phyloP scores from a whole-genome alignment of 108 stramenopile genomes.

The Fistulifera pelliculosa region DNA sequence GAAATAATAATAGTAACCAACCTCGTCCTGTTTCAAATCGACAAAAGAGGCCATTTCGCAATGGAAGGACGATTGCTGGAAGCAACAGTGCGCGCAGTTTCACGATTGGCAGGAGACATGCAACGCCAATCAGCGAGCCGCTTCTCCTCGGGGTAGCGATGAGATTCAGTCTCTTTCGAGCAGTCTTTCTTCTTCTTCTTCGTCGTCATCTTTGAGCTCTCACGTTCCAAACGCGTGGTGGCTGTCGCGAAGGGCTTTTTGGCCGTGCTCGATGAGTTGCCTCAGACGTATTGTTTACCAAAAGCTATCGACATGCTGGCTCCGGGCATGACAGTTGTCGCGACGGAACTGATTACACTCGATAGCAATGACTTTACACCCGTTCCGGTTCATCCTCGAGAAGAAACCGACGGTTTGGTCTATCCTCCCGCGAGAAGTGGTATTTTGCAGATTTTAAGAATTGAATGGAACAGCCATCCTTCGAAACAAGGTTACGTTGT shows the following conservation, averaged over 20 bases:
- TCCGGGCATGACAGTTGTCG: slow-evolving; percentile 48
- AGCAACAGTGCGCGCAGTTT: background rate
- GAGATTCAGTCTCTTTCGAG: too few species aligned
- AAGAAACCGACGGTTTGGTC: background rate
- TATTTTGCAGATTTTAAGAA: slow-evolving; percentile 3
- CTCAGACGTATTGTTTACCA: too few species aligned
- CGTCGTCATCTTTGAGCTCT: too few species aligned
- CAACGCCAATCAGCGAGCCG: too few species aligned
- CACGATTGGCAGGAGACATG: background rate
- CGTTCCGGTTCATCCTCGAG: background rate
- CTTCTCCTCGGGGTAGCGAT: too few species aligned
- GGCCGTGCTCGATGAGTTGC: too few species aligned
- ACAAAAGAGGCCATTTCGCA: slow-evolving; percentile 3
- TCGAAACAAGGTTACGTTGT: slow-evolving; percentile 32
- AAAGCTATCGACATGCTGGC: slow-evolving; percentile 12
- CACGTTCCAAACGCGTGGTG: too few species aligned
- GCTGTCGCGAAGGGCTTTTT: too few species aligned
- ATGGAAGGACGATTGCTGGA: slow-evolving; percentile 1
- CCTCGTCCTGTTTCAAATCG: too few species aligned
- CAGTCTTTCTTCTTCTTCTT: too few species aligned
- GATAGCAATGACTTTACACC: slow-evolving; percentile 27
- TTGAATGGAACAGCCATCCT: slow-evolving; percentile 3
- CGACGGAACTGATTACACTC: slow-evolving; percentile 23
- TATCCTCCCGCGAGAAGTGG: background rate
- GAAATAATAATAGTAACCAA: too few species aligned